Conservation (phyloP, 2,329 filamentous ascomycete species). For the Nothopassalora personata region DNA sequence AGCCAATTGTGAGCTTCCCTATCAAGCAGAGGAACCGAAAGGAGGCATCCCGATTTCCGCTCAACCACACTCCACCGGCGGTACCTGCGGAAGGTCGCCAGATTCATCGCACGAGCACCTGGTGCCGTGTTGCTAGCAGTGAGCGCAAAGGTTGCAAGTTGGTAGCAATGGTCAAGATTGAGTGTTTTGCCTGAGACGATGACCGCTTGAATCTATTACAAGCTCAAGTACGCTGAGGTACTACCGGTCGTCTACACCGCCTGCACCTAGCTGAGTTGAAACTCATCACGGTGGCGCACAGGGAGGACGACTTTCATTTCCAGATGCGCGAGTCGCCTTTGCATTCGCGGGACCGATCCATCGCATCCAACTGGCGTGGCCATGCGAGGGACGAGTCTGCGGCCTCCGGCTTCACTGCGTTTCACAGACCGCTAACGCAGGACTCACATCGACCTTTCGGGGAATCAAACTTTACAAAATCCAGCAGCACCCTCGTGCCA, state of each 20-base stretch:
- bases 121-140: neutral
- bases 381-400: conserved; percentile 3
- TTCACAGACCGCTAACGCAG: conserved; percentile 12
- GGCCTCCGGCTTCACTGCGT: conserved; percentile 2
- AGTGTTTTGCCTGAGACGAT: neutral
- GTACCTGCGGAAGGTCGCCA: neutral
- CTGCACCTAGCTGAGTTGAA: neutral
- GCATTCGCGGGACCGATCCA: conserved; percentile 18
- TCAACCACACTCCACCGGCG: neutral
- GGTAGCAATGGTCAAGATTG: neutral
- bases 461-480: conserved; percentile 16
- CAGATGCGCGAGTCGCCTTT: conserved; percentile 15
- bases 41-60: neutral
- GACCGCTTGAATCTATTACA: neutral
- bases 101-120: neutral
- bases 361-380: conserved; percentile 18
- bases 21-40: neutral
- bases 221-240: neutral
- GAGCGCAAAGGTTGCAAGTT: neutral
- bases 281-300: conserved; percentile 13
- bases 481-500: conserved; percentile 14
- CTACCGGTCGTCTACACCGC: neutral
- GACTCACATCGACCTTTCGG: conserved; percentile 13
- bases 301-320: conserved; percentile 16
- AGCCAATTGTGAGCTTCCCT: neutral